Percentiles rank a stretch among this genome's conserved stretches.
Evolutionary conservation across 306 rosid genomes (phyloP).

Genomic region (Vicia faba): DNA sequence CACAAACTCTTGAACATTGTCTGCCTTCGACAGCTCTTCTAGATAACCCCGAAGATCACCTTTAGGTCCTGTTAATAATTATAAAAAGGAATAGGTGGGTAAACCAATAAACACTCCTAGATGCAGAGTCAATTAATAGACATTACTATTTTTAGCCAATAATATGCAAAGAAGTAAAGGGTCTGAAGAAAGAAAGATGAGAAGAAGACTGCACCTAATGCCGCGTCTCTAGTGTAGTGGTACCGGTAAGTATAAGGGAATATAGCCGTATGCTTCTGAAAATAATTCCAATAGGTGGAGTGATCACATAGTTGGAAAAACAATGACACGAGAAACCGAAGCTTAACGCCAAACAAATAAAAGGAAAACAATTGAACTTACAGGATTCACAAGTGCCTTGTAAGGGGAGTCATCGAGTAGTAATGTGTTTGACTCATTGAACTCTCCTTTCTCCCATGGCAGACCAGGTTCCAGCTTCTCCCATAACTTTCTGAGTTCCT

Average conservation of each 20-base stretch:
- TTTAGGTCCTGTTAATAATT: constrained; percentile 58
- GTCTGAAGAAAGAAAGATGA: constrained; percentile 11
- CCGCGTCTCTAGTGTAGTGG: constrained; percentile 47
- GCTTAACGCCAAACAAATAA: constrained; percentile 1
- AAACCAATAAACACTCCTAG: constrained; percentile 17
- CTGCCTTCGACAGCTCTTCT: constrained; percentile 62
- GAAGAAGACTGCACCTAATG: constrained; percentile 57
- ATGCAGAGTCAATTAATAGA: neutral
- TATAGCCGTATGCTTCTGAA: constrained; percentile 72
- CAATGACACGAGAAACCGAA: constrained; percentile 28
- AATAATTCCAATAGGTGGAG: constrained; percentile 30
- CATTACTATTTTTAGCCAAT: constrained; percentile 3
- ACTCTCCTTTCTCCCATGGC: constrained; percentile 79
- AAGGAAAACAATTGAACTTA: constrained; percentile 45
- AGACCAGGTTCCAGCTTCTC: constrained; percentile 59
- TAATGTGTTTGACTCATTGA: constrained; percentile 74
- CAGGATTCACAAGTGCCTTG: constrained; percentile 87
- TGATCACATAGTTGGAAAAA: constrained; percentile 27
- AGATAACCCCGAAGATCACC: constrained; percentile 74
- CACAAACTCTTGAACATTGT: constrained; percentile 64
- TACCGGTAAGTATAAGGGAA: constrained; percentile 70
- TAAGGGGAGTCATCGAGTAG: constrained; percentile 92
- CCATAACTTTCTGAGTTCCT: constrained; percentile 87
- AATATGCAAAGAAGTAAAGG: neutral
- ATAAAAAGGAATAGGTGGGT: constrained; percentile 1